Conservation (phyloP, 108 stramenopile genomes). For the Cyclotella baltica region DNA sequence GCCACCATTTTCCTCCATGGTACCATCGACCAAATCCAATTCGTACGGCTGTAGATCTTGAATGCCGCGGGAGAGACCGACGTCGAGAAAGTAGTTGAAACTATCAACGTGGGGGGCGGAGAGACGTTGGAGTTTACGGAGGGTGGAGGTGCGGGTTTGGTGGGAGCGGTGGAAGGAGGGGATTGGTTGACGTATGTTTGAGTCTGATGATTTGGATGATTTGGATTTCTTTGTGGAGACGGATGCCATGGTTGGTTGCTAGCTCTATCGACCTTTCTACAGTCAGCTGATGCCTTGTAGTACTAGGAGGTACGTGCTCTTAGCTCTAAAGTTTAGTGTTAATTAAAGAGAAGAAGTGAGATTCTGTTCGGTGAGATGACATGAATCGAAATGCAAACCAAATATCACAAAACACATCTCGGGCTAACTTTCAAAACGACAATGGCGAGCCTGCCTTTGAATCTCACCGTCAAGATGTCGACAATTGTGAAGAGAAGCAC, state of each 20-base stretch:
- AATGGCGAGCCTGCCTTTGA: no score
- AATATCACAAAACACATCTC: no score
- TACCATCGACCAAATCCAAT: slow-evolving; percentile 66
- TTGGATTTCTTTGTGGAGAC: slow-evolving; percentile 23
- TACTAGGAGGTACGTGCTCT: no score
- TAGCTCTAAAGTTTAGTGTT: no score
- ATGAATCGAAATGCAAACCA: no score
- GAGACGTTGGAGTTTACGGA: slow-evolving; percentile 66
- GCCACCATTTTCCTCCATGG: slow-evolving; percentile 4
- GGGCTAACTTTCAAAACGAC: no score
- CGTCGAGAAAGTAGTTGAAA: slow-evolving; percentile 83
- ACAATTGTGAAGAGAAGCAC: no score
- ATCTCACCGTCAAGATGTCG: no score
- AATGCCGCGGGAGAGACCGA: slow-evolving; percentile 66
- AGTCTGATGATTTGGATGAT: neutral
- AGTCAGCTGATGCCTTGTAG: no score
- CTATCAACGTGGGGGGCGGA: slow-evolving; percentile 83
- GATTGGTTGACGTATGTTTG: slow-evolving; percentile 29
- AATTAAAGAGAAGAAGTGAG: no score
- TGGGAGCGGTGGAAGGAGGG: slow-evolving; percentile 87
- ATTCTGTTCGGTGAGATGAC: no score
- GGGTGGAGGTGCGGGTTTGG: slow-evolving; percentile 56
- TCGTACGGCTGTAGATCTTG: slow-evolving; percentile 72
- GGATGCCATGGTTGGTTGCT: neutral
- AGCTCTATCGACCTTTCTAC: neutral